A percentile compares a stretch with the other conserved stretches of the same genome.
These are phyloP conservation scores for Eimeria praecox DNA, from an alignment of 169 alveolate species.

Conservation along the genomic window DNA sequence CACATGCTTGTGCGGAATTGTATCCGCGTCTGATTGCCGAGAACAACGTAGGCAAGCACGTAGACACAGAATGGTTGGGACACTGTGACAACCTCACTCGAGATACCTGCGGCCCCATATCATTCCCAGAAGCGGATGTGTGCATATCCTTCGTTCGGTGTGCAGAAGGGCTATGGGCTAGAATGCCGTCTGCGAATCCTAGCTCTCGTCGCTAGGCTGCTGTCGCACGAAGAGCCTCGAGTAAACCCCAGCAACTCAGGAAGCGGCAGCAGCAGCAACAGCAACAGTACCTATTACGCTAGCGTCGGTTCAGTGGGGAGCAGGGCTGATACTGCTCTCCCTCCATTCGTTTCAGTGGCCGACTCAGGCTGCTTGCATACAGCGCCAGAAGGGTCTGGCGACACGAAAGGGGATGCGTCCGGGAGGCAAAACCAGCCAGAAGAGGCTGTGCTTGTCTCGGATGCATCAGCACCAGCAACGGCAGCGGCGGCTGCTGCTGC, in stretches of 20 bases:
- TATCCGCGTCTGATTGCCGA: neutral
- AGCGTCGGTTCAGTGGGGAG: conserved; percentile 19
- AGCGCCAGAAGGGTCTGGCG: conserved; percentile 34
- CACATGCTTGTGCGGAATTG: neutral
- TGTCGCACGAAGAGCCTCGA: conserved; percentile 45
- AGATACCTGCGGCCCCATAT: neutral
- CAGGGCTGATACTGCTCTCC: neutral
- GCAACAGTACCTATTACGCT: neutral
- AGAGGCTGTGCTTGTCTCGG: neutral
- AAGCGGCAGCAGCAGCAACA: conserved; percentile 12
- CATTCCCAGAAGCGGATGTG: neutral
- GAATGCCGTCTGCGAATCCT: conserved; percentile 42
- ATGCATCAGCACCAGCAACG: neutral
- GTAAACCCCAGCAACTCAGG: conserved; percentile 1
- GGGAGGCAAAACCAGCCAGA: neutral
- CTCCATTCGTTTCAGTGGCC: conserved; percentile 55
- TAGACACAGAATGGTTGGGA: neutral
- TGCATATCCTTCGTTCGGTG: neutral
- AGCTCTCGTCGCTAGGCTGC: conserved; percentile 29
- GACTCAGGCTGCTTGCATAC: neutral
- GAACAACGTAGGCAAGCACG: neutral
- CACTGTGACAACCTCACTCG: no score
- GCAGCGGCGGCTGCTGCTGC: neutral
- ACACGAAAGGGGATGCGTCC: neutral
- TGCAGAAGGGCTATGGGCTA: conserved; percentile 48